Conservation (phyloP, 768 basidiomycete species). For the Paxillus involutus region DNA sequence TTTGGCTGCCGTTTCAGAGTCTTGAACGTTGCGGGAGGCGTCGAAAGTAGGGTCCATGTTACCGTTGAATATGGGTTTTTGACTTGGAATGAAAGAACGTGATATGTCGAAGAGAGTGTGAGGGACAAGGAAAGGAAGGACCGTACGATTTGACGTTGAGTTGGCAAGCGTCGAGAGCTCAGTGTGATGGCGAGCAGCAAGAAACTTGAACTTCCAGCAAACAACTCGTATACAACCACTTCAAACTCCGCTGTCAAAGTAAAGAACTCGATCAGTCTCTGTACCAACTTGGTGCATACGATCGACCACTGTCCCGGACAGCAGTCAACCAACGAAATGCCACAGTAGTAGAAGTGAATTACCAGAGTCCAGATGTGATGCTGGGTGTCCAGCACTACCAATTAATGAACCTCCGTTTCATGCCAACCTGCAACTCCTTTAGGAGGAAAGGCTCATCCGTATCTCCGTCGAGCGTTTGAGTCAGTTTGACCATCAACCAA, state of each 20-base stretch:
- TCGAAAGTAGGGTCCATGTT: slow-evolving; percentile 40
- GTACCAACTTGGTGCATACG: too few species aligned
- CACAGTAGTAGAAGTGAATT: too few species aligned
- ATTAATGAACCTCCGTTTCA: background rate
- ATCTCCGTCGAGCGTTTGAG: too few species aligned
- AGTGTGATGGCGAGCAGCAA: slow-evolving; percentile 29
- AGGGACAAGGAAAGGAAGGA: slow-evolving; percentile 37
- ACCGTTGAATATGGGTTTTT: slow-evolving; percentile 18
- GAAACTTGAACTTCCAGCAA: slow-evolving; percentile 13
- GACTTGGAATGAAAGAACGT: slow-evolving; percentile 32
- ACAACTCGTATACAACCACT: slow-evolving; percentile 10
- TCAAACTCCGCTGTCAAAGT: slow-evolving; percentile 25
- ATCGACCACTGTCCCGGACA: too few species aligned
- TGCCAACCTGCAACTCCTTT: background rate
- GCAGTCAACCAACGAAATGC: too few species aligned
- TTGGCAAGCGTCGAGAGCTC: slow-evolving; percentile 11
- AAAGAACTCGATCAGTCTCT: background rate
- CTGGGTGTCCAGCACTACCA: too few species aligned
- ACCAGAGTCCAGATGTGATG: too few species aligned
- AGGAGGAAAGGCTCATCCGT: too few species aligned
- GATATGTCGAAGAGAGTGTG: slow-evolving; percentile 34
- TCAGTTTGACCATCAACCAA: too few species aligned
- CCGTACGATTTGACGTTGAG: slow-evolving; percentile 22
- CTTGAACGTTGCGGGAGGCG: slow-evolving; percentile 25
- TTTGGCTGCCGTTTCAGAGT: slow-evolving; percentile 37